These are phyloP conservation scores for Graphium sp. DNA, from an alignment of 2,329 filamentous ascomycete genomes.

Conservation along the genomic window DNA sequence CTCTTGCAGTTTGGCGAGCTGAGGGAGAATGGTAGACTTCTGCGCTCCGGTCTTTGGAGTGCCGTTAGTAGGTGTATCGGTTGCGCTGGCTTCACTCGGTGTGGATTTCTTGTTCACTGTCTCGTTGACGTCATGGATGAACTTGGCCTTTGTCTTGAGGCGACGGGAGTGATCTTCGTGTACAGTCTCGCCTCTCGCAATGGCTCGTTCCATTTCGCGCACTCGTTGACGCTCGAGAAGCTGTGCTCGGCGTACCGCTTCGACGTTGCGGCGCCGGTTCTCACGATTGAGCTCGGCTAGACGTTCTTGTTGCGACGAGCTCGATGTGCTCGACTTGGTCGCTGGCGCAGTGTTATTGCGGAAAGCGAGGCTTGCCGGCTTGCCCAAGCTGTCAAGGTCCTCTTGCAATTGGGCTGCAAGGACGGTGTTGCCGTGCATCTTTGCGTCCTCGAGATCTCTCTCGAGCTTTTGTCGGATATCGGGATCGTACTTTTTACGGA, in stretches of 20 bases:
- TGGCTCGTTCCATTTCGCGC: constrained; percentile 41
- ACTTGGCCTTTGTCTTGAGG: constrained; percentile 50
- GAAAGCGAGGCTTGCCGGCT: constrained; percentile 53
- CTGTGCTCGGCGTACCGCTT: constrained; percentile 81
- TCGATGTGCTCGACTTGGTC: constrained; percentile 30
- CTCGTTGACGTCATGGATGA: constrained; percentile 45
- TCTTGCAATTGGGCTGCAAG: constrained; percentile 35
- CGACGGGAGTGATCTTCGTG: constrained; percentile 43
- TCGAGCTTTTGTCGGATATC: constrained; percentile 52
- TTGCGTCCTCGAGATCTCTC: constrained; percentile 49
- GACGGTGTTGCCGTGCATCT: constrained; percentile 43
- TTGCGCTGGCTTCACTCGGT: constrained; percentile 30
- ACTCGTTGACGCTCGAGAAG: constrained; percentile 57
- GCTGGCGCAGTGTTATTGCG: constrained; percentile 40
- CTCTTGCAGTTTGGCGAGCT: constrained; percentile 34
- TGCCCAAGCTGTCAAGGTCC: constrained; percentile 44
- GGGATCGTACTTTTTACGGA: constrained; percentile 50
- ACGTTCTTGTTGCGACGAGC: constrained; percentile 58
- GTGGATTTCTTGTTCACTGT: constrained; percentile 29
- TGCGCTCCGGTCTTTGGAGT: constrained; percentile 30
- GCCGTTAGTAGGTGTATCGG: constrained; percentile 23
- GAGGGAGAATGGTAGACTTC: constrained; percentile 25
- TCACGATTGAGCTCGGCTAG: constrained; percentile 69
- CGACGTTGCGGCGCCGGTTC: constrained; percentile 72
- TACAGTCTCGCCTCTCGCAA: constrained; percentile 45